Evolutionary conservation across 2,329 filamentous ascomycete genomes (phyloP).

Genomic region (Pseudogymnoascus sp.): DNA sequence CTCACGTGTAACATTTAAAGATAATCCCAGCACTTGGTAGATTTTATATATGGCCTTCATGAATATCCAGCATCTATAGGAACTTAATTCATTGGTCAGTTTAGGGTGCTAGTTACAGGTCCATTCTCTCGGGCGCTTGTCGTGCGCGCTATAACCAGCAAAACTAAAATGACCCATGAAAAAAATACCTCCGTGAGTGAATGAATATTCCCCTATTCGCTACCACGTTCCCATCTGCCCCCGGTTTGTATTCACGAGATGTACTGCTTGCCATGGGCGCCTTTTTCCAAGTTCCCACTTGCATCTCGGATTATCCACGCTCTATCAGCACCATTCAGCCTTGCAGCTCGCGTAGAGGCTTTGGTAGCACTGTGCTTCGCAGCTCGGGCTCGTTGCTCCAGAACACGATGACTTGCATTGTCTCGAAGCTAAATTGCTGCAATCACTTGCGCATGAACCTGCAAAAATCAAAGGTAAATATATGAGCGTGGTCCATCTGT

Average conservation of each 20-base stretch:
- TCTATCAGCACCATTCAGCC: background rate
- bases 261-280: background rate
- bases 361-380: background rate
- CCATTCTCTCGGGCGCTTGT: background rate
- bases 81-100: background rate
- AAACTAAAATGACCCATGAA: background rate
- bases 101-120: background rate
- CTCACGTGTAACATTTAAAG: background rate
- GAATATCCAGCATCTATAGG: background rate
- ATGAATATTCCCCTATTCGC: background rate
- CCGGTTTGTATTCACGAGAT: background rate
- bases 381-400: background rate
- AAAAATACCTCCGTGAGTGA: background rate
- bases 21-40: background rate
- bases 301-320: background rate
- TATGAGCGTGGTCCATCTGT: background rate
- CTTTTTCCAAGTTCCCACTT: background rate
- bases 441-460: slow-evolving; percentile 6
- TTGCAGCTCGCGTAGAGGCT: background rate
- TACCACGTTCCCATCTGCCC: background rate
- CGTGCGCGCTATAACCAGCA: background rate
- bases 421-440: background rate
- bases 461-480: background rate
- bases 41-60: background rate
- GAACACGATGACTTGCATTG: background rate